Evolutionary conservation across 352 stramenopile species (phyloP), one percentile per base, ranked within the genome.

Genomic region (Pythium chondricola): DNA sequence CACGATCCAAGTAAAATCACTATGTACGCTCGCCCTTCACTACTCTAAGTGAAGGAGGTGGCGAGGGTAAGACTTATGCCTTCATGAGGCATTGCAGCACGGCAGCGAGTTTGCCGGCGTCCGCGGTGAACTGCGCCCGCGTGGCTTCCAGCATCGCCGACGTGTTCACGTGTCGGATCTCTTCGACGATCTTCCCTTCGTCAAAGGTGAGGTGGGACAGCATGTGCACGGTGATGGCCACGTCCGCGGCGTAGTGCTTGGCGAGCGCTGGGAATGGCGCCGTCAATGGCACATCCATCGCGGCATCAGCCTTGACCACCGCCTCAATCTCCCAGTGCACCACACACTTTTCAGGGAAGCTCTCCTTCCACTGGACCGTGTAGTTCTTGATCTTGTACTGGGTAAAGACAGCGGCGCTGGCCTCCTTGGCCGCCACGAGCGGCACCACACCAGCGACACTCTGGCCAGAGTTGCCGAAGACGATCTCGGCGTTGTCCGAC

Each of bases 311-410:
- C 31, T 73, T 74, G 20, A 93, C 40, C 18, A 44, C 52, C 3
- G 65, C 79, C 41, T 91, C 73, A 13, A 93, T 58, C 26, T 89
- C 73, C 72, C 73, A 91, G 53, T 78, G 70, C 41, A 93, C 73
- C 6, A 83, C 52, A 42, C 79, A 89, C 55, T 88, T 89, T 53
- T 90, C 71, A 26, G 65, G 75, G 13, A 58, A 72, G 42, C 65
- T 69, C 4, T 67, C 35, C 60, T 88, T 87, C 82, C 82, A 91
- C 61, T 90, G 72, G 22, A 90, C 72, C 22, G 56, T 65, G 66
- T 85, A 88, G 58, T 90, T 74, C 65, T 85, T 86, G 59, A 93
- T 84, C 64, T 90, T 80, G 56, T 85, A 91, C 55, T 72, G 73
- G 21, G 54, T 64, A 48, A 93, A 93, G 21, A 93, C 78, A 14